phyloP scores from a whole-genome alignment of 2,329 filamentous ascomycete species.

The Emmonsia crescens region DNA sequence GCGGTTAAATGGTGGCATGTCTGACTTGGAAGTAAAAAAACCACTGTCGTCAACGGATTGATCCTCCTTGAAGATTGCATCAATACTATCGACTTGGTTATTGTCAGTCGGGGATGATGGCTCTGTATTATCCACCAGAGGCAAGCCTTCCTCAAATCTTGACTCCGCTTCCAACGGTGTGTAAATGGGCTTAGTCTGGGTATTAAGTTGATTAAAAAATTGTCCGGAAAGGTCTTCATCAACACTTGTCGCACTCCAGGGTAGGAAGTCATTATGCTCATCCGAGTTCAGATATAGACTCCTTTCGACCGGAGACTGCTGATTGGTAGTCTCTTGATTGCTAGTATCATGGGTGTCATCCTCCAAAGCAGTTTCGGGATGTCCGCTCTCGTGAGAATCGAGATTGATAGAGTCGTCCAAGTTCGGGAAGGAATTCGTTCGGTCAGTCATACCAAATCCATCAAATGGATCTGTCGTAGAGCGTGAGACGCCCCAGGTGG shows the following conservation, averaged over 20 bases:
- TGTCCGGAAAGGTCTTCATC: slow-evolving; percentile 43
- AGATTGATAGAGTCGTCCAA: not conserved
- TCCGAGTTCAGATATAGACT: not conserved
- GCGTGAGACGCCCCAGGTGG: not conserved
- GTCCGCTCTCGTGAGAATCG: not conserved
- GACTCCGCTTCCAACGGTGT: slow-evolving; percentile 38
- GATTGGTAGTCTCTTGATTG: not conserved
- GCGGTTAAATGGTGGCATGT: slow-evolving; percentile 41
- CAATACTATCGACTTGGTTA: slow-evolving; percentile 18
- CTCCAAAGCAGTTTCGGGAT: not conserved
- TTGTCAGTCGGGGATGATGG: slow-evolving; percentile 16
- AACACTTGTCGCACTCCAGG: slow-evolving; percentile 39
- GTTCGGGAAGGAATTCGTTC: slow-evolving; percentile 14
- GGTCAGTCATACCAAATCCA: slow-evolving; percentile 8
- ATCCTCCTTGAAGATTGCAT: slow-evolving; percentile 29
- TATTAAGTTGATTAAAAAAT: slow-evolving; percentile 49
- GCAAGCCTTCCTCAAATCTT: slow-evolving; percentile 60
- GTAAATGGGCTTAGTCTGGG: slow-evolving; percentile 30
- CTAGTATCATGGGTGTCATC: not conserved
- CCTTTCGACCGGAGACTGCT: too few relatives aligned
- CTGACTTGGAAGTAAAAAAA: slow-evolving; percentile 22
- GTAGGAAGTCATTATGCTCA: slow-evolving; percentile 3
- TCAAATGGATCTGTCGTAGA: slow-evolving; percentile 9
- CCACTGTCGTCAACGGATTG: slow-evolving; percentile 27
- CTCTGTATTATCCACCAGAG: slow-evolving; percentile 41